phyloP scores from a whole-genome alignment of 1,139 yeast genomes.

The Ashbya aceris region DNA sequence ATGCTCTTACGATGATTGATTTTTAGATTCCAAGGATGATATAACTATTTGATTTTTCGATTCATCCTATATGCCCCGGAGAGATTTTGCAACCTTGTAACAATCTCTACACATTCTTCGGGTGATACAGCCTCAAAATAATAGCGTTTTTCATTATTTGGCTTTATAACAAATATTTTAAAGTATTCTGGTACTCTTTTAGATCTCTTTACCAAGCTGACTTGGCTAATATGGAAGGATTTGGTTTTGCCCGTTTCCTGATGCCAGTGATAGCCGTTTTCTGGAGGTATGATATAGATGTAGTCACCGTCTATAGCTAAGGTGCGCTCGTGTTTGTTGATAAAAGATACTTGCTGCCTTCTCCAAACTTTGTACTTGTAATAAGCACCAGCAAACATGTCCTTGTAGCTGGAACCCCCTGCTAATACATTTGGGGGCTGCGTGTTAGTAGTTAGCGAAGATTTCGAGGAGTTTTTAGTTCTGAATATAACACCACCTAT shows the following conservation, averaged over 20 bases:
- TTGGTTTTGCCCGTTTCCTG: slow-evolving; percentile 73
- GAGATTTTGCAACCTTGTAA: slow-evolving; percentile 51
- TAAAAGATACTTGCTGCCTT: slow-evolving; percentile 75
- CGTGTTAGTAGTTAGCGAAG: slow-evolving; percentile 19
- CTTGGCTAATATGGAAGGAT: slow-evolving; percentile 78
- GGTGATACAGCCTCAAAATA: slow-evolving; percentile 70
- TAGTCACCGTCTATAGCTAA: slow-evolving; percentile 90
- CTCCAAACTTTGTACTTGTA: slow-evolving; percentile 75
- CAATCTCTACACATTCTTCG: slow-evolving; percentile 64
- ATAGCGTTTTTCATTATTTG: slow-evolving; percentile 62
- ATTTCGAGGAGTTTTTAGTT: slow-evolving; percentile 24
- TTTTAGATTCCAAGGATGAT: no score
- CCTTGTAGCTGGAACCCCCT: slow-evolving; percentile 21
- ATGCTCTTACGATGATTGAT: no score
- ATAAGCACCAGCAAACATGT: slow-evolving; percentile 31
- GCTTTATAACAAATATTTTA: slow-evolving; percentile 70
- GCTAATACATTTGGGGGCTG: slow-evolving; percentile 5
- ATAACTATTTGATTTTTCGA: slow-evolving; percentile 9
- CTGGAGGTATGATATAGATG: slow-evolving; percentile 79
- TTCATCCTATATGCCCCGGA: slow-evolving; percentile 42
- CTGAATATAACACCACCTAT: slow-evolving; percentile 22
- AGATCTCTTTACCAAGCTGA: slow-evolving; percentile 67
- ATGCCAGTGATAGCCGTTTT: slow-evolving; percentile 56
- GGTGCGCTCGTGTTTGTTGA: slow-evolving; percentile 66
- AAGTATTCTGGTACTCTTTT: slow-evolving; percentile 70